Conservation (phyloP, 768 basidiomycete genomes). For the Serpula lacrymans region DNA sequence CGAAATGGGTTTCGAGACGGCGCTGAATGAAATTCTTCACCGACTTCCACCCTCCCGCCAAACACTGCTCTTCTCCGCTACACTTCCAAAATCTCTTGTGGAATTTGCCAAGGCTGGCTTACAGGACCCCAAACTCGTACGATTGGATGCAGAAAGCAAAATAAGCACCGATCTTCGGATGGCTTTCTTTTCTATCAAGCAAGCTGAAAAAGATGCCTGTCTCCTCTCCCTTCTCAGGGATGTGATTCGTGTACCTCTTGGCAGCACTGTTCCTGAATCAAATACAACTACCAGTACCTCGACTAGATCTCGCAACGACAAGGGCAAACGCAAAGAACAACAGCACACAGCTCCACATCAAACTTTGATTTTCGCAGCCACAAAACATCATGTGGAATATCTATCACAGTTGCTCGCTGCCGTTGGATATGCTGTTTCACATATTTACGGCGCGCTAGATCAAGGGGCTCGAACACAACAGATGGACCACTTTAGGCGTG, state of each 20-base stretch:
- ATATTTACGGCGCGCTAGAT: constrained; percentile 94
- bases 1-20: constrained; percentile 95
- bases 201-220: constrained; percentile 92
- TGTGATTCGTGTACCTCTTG: constrained; percentile 77
- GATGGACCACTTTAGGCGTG: constrained; percentile 86
- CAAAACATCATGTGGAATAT: constrained; percentile 99
- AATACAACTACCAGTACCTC: constrained; percentile 19
- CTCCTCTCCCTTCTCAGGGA: constrained; percentile 81
- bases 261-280: constrained; percentile 29
- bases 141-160: constrained; percentile 95
- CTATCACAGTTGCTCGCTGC: constrained; percentile 71
- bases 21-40: constrained; percentile 87
- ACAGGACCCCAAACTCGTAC: constrained; percentile 88
- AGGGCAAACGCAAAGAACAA: constrained; percentile 50
- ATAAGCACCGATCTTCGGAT: constrained; percentile 91
- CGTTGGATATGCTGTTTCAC: constrained; percentile 85
- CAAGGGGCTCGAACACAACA: constrained; percentile 86
- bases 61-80: constrained; percentile 94
- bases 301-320: constrained; percentile 42
- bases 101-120: constrained; percentile 99
- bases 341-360: constrained; percentile 71
- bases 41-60: constrained; percentile 86
- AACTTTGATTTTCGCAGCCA: constrained; percentile 91
- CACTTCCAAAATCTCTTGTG: constrained; percentile 90
- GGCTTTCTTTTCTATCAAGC: constrained; percentile 92